Percentiles rank a stretch among this genome's conserved stretches.
phyloP scores from a whole-genome alignment of 2,329 filamentous ascomycete genomes.

The Leptographium lundbergii region DNA sequence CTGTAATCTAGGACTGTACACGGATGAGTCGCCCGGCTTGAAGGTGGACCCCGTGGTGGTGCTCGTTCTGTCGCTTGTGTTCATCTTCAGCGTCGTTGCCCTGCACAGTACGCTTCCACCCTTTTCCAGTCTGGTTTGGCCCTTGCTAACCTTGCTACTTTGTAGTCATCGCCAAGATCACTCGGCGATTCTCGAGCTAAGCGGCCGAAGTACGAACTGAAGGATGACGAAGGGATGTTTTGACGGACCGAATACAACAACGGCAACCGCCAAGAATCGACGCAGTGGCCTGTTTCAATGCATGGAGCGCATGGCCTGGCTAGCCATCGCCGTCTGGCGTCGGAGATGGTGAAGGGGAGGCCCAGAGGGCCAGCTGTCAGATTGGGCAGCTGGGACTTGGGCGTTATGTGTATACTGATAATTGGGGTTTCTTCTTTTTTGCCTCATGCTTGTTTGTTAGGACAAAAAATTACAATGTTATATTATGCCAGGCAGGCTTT shows the following conservation, averaged over 20 bases:
- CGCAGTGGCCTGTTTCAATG: not conserved
- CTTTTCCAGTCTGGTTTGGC: not conserved
- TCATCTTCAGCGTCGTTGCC: conserved; percentile 97
- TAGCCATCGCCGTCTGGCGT: not conserved
- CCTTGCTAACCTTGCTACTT: not conserved
- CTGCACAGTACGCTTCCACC: conserved; percentile 66
- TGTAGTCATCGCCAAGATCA: conserved; percentile 15
- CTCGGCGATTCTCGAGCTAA: conserved; percentile 16
- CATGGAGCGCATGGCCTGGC: not conserved
- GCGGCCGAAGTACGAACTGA: conserved; percentile 1
- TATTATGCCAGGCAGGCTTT: not conserved
- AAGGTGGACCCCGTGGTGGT: conserved; percentile 98
- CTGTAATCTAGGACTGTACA: conserved; percentile 62
- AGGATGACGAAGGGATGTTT: not conserved
- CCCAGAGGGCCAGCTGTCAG: not conserved
- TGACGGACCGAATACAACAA: not conserved
- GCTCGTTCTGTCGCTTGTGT: conserved; percentile 87
- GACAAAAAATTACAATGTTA: not conserved
- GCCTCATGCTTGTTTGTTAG: not conserved
- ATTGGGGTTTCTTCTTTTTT: not conserved
- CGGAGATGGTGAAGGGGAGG: not conserved
- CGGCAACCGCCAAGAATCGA: not conserved
- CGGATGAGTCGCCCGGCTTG: conserved; percentile 90
- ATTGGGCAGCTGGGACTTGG: not conserved
- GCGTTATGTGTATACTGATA: conserved; percentile 2